Evolutionary conservation across 257 asterid species (phyloP), one percentile per base, ranked within the genome.

Genomic region (Solanum habrochaites): DNA sequence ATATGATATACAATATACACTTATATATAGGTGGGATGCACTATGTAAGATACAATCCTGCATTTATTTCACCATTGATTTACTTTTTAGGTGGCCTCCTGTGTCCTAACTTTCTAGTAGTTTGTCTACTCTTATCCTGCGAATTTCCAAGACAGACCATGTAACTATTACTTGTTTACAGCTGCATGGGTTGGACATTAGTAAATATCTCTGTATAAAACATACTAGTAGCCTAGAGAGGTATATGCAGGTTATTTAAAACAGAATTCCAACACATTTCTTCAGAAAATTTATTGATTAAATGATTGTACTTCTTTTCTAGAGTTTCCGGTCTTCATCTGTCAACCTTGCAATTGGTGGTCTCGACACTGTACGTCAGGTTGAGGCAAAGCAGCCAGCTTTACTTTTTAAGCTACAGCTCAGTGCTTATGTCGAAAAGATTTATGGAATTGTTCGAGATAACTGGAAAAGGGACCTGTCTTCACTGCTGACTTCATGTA

Each of bases 361-460:
- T 83, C 93, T 95, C 88, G 95, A 93, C 77, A 93, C 92, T 83
- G 86, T 95, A 78, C 91, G 88, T n/a, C 97, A 92, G 88, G 95
- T 96, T 85, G 99, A 96, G 88, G 94, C 97, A 88, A 94, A 94
- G 91, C 90, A 91, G 89, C 98, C 99, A 11, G 99, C 99, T 90
- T 66, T 91, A 86, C 96, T 96, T 88, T 96, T 96, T 91, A 93
- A 96, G 94, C 94, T 93, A 89, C 99, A 96, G 90, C 95, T 96
- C 86, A 93, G 93, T 85, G 98, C 98, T 86, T 96, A 96, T 86
- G 94, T 96, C 29, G 98, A 95, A 88, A 96, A 94, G 91, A 94
- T 95, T 16, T 96, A 91, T 56, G 99, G 99, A 87, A 94, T 96
- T 89, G 88, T 94, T 89, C 93, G 98, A 84, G 99, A 96, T 75